These are phyloP conservation scores for Neonectria faginata DNA, from an alignment of 2,329 filamentous ascomycete genomes.

Conservation along the genomic window DNA sequence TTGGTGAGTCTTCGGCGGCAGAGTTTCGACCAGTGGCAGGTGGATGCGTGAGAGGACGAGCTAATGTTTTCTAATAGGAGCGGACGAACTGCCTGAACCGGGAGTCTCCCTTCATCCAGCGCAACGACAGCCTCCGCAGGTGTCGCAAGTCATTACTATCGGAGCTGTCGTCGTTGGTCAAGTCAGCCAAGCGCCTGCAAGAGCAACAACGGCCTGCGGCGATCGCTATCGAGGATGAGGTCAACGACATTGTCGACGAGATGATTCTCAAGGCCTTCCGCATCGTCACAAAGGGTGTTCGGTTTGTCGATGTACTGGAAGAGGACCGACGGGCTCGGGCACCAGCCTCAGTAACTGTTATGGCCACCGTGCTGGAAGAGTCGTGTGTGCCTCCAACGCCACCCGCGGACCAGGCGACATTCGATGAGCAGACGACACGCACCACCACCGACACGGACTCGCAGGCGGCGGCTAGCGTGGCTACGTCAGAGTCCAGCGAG, in stretches of 20 bases:
- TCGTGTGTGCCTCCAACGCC: constrained; percentile 71
- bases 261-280: constrained; percentile 95
- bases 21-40: neutral
- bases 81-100: constrained; percentile 87
- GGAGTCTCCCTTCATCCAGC: constrained; percentile 80
- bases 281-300: constrained; percentile 89
- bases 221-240: constrained; percentile 61
- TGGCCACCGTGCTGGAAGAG: constrained; percentile 71
- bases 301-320: constrained; percentile 88
- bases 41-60: constrained; percentile 1
- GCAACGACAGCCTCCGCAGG: constrained; percentile 79
- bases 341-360: constrained; percentile 67
- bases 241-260: constrained; percentile 86
- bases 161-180: constrained; percentile 89
- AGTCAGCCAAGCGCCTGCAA: constrained; percentile 86
- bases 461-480: constrained; percentile 51
- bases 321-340: constrained; percentile 67
- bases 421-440: constrained; percentile 54
- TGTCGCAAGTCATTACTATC: constrained; percentile 89
- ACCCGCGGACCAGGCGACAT: constrained; percentile 67
- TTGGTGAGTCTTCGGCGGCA: constrained; percentile 70
- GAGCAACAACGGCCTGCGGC: constrained; percentile 70
- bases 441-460: constrained; percentile 55
- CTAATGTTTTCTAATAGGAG: constrained; percentile 68
- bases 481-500: constrained; percentile 52